These are phyloP conservation scores for Clathrospora elynae DNA, from an alignment of 2,329 filamentous ascomycete genomes.

Conservation along the genomic window DNA sequence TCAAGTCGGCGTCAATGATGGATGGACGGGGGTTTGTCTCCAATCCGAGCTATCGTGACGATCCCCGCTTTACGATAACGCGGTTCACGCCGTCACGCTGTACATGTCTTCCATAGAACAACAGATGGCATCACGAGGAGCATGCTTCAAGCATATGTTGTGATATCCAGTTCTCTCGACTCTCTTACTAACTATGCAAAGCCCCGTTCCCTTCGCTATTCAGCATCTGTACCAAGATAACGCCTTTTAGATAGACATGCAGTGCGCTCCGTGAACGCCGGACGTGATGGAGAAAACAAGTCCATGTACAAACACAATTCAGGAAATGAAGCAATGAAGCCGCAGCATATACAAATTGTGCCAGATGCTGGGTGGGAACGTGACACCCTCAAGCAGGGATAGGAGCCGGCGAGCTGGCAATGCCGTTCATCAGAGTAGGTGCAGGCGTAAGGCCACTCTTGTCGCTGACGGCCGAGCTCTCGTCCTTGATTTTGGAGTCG, in stretches of 20 bases:
- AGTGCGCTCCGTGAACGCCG: conserved; percentile 31
- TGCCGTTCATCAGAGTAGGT: conserved; percentile 49
- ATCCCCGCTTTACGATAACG: conserved; percentile 19
- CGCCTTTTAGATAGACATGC: conserved; percentile 29
- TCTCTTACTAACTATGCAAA: conserved; percentile 9
- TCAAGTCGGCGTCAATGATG: conserved; percentile 7
- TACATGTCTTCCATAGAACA: too few species aligned
- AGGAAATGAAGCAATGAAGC: conserved; percentile 5
- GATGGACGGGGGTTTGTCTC: conserved; percentile 12
- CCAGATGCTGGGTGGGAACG: not conserved
- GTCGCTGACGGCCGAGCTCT: conserved; percentile 65
- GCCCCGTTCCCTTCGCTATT: not conserved
- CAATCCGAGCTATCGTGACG: conserved; percentile 19
- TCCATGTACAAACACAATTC: conserved; percentile 16
- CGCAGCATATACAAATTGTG: not conserved
- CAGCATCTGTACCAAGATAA: not conserved
- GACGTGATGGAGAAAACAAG: conserved; percentile 27
- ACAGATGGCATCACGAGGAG: not conserved
- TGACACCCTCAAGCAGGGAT: conserved; percentile 20
- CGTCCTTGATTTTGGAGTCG: conserved; percentile 62
- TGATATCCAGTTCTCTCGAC: conserved; percentile 5
- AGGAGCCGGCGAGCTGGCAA: conserved; percentile 59
- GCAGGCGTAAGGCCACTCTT: conserved; percentile 61
- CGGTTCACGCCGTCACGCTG: conserved; percentile 9
- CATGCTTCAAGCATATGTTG: not conserved